These are phyloP conservation scores for Fremontodendron californicum DNA, from an alignment of 345 rosid species.

Conservation along the genomic window DNA sequence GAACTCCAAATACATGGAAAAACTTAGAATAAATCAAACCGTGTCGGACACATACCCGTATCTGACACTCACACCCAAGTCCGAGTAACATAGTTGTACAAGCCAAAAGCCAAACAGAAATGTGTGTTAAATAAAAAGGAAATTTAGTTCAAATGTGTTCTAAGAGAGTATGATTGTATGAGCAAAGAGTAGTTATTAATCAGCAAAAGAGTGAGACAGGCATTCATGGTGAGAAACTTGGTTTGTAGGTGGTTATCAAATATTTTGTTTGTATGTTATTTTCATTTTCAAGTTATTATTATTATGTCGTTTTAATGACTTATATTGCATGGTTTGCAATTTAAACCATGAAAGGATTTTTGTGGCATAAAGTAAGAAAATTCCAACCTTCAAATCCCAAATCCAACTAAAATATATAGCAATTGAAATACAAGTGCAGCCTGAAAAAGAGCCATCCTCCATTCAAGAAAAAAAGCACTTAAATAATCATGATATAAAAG, in stretches of 20 bases:
- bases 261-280: neutral
- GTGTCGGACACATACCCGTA: no score
- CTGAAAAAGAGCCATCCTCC: neutral
- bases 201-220: neutral
- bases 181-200: neutral
- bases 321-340: neutral
- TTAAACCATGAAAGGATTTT: neutral
- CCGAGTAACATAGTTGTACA: no score
- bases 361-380: neutral
- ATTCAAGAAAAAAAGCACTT: neutral
- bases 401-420: neutral
- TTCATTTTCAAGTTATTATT: neutral
- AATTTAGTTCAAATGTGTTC: neutral
- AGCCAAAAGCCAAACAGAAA: neutral
- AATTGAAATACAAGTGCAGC: neutral
- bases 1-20: no score
- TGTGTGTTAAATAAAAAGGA: neutral
- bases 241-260: neutral
- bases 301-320: neutral
- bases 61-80: no score
- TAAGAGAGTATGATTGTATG: neutral
- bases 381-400: constrained; percentile 3
- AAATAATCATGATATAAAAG: neutral
- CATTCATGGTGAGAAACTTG: neutral
- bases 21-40: no score